Conservation (phyloP, 2,329 filamentous ascomycete species). For the Calcarisporium arbuscula region DNA sequence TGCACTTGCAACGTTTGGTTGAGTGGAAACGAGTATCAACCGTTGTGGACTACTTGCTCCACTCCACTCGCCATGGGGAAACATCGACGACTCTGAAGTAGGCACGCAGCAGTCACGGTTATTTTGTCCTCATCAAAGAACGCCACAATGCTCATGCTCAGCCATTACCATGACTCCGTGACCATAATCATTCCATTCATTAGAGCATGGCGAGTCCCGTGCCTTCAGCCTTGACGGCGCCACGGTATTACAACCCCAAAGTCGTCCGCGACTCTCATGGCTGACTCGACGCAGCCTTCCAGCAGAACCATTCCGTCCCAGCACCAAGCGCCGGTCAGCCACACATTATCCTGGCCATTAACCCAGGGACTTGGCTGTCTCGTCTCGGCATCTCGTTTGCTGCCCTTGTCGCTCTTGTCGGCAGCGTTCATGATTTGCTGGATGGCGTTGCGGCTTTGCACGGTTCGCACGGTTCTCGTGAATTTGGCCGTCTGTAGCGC, state of each 20-base stretch:
- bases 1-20: no score
- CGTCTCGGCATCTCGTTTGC: background rate
- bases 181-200: no score
- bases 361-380: conserved; percentile 29
- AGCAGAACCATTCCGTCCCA: conserved; percentile 60
- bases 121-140: no score
- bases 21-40: no score
- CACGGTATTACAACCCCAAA: conserved; percentile 42
- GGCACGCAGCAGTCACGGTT: no score
- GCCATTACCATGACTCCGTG: no score
- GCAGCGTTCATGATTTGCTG: conserved; percentile 34
- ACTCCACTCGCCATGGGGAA: no score
- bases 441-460: conserved; percentile 39
- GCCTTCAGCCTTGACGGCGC: no score
- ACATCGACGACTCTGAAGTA: no score
- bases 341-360: conserved; percentile 48
- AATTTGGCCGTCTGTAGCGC: conserved; percentile 41
- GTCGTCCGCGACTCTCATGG: conserved; percentile 46
- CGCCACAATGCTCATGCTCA: no score
- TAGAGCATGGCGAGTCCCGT: no score
- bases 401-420: conserved; percentile 6
- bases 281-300: conserved; percentile 54
- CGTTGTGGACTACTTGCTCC: no score
- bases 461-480: conserved; percentile 45
- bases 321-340: conserved; percentile 54